These are phyloP conservation scores for Alternaria novae-zelandiae DNA, from an alignment of 2,329 filamentous ascomycete species.

Conservation along the genomic window DNA sequence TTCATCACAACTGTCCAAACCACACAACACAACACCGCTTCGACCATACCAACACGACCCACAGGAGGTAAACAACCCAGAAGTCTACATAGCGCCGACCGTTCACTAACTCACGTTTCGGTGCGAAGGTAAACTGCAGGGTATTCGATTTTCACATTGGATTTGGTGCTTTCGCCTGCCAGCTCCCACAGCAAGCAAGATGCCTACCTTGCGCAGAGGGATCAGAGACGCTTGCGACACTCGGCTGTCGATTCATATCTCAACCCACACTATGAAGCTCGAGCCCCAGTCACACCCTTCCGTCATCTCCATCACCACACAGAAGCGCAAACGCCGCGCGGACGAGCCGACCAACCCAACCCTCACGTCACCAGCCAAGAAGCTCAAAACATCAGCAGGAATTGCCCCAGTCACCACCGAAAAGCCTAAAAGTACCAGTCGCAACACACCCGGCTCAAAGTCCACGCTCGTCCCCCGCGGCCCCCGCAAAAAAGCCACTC, in stretches of 20 bases:
- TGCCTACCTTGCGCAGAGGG: background rate
- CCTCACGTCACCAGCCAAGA: background rate
- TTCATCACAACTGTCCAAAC: background rate
- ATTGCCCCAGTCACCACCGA: background rate
- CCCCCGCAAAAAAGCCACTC: constrained; percentile 13
- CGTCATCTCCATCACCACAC: background rate
- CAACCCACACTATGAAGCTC: background rate
- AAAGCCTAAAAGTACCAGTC: background rate
- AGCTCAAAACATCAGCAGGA: background rate
- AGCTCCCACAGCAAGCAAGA: background rate
- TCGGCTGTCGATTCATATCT: too few relatives aligned
- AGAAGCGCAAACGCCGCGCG: background rate
- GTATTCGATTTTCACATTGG: background rate
- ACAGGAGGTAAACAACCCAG: background rate
- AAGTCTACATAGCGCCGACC: background rate
- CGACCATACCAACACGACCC: background rate
- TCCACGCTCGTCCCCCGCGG: constrained; percentile 16
- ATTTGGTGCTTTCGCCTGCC: background rate
- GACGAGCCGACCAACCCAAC: background rate
- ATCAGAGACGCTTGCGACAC: background rate
- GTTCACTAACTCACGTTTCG: background rate
- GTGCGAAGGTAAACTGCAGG: background rate
- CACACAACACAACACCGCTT: background rate
- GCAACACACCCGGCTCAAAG: background rate
- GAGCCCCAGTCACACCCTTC: background rate